Base-by-base conservation (phyloP, 169 alveolate species). In the Plasmodium sp. region DNA sequence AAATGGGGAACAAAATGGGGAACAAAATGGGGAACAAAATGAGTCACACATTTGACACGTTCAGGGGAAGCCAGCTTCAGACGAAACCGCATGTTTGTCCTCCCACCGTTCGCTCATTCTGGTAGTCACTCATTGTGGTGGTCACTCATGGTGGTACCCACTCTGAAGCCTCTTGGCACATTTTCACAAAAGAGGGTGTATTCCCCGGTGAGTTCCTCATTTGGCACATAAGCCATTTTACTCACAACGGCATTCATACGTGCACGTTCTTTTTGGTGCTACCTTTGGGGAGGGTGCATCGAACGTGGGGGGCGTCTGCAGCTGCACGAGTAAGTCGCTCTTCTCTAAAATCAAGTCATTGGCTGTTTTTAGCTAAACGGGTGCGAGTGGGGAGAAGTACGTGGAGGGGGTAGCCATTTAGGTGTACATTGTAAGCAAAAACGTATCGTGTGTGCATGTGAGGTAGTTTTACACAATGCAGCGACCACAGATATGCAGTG, bases 331-430 rank as follows among this genome's bases (percentile, higher is more conserved):
- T 48, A 84, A 18, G 39, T 84, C 48, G 39, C 39, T 72, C 34
- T 84, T 84, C 22, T 86, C 86, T 51, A 77, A 75, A 75, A 86
- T 54, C 34, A 79, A 75, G 3, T 54, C 58, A 43, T 86, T 86
- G 12, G 82, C 85, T 16, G 12, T 36, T 51, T 51, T 75, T 51
- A 86, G 62, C 93, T 86, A 56, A 67, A 67, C 12, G 43, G 77
- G 77, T 27, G 39, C 12, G 9, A 3, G 5, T 18, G 22, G 45
- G 6, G 45, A n/a, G n/a, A n/a, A n/a, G n/a, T n/a, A n/a, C n/a
- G n/a, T n/a, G n/a, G n/a, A n/a, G n/a, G 6, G 4, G 31, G 31
- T 43, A 27, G 31, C 18, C 67, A 51, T 9, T 18, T 27, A 81
- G 48, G 39, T 33, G 34, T 33, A 43, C 14, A 33, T 27, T 43